Percentiles rank a stretch among this genome's conserved stretches.
These are phyloP conservation scores for Aureobasidium sp. DNA, from an alignment of 2,329 filamentous ascomycete species.

Conservation along the genomic window DNA sequence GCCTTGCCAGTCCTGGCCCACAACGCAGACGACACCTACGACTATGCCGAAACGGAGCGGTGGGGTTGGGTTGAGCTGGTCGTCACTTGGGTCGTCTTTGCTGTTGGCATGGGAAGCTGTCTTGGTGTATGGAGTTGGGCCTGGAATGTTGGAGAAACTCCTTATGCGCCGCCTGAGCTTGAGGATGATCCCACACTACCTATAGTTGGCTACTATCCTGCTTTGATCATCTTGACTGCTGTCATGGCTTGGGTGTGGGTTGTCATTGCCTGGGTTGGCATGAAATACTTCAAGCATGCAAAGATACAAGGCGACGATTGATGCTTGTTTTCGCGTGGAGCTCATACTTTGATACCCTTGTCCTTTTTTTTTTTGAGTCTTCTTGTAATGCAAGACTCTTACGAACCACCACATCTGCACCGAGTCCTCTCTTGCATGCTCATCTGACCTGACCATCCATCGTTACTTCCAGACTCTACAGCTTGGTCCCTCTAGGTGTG, in stretches of 20 bases:
- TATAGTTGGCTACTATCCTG: slow-evolving; percentile 95
- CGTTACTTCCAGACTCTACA: background rate
- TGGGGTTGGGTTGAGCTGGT: slow-evolving; percentile 94
- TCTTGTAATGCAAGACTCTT: background rate
- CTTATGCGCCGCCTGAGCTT: slow-evolving; percentile 88
- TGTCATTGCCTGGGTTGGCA: slow-evolving; percentile 91
- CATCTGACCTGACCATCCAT: background rate
- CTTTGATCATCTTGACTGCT: slow-evolving; percentile 80
- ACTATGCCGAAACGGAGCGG: slow-evolving; percentile 92
- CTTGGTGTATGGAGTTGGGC: slow-evolving; percentile 97
- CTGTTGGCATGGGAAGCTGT: slow-evolving; percentile 92
- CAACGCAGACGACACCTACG: slow-evolving; percentile 54
- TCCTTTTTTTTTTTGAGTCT: background rate
- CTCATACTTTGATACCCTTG: background rate
- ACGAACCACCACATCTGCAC: background rate
- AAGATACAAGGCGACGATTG: slow-evolving; percentile 61
- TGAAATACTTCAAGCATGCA: slow-evolving; percentile 98
- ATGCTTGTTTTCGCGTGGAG: background rate
- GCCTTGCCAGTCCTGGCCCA: slow-evolving; percentile 17
- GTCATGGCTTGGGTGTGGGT: slow-evolving; percentile 99
- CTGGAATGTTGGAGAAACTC: slow-evolving; percentile 95
- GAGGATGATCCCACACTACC: slow-evolving; percentile 92
- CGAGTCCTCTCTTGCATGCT: background rate
- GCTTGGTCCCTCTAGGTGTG: slow-evolving; percentile 17
- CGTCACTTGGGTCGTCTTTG: slow-evolving; percentile 92